These are phyloP conservation scores for Hypoxylon sp. DNA, from an alignment of 2,329 filamentous ascomycete species.

Conservation along the genomic window DNA sequence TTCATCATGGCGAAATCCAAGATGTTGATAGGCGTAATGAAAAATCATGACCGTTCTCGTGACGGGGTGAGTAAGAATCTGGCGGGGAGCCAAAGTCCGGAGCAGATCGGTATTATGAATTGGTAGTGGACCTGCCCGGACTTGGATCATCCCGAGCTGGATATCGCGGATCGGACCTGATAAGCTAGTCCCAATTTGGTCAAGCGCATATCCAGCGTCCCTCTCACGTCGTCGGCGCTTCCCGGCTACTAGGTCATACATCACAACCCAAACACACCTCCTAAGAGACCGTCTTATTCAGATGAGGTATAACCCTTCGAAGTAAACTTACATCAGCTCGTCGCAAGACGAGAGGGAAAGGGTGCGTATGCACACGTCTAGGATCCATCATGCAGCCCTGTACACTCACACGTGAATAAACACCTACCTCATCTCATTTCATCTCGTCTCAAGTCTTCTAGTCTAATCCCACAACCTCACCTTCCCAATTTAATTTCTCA, in stretches of 20 bases:
- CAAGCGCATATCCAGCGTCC: neutral
- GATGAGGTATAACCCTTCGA: constrained; percentile 23
- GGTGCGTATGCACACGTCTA: constrained; percentile 18
- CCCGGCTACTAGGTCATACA: neutral
- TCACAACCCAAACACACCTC: neutral
- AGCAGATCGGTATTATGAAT: constrained; percentile 29
- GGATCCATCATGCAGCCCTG: constrained; percentile 14
- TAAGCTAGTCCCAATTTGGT: neutral
- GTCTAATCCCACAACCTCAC: constrained; percentile 17
- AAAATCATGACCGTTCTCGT: neutral
- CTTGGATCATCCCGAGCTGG: constrained; percentile 22
- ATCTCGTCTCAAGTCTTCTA: constrained; percentile 25
- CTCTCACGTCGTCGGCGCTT: neutral
- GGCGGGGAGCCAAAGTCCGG: constrained; percentile 30
- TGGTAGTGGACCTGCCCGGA: constrained; percentile 13
- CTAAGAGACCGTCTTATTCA: neutral
- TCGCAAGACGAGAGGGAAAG: constrained; percentile 28
- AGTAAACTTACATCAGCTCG: constrained; percentile 33
- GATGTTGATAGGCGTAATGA: neutral
- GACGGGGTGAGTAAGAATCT: constrained; percentile 16
- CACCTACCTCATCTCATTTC: constrained; percentile 27
- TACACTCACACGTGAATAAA: constrained; percentile 22
- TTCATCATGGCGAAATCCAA: neutral
- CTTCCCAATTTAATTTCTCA: constrained; percentile 16
- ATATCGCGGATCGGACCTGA: constrained; percentile 10